Conservation (phyloP, 2,329 filamentous ascomycete species). For the Amauroascus niger region DNA sequence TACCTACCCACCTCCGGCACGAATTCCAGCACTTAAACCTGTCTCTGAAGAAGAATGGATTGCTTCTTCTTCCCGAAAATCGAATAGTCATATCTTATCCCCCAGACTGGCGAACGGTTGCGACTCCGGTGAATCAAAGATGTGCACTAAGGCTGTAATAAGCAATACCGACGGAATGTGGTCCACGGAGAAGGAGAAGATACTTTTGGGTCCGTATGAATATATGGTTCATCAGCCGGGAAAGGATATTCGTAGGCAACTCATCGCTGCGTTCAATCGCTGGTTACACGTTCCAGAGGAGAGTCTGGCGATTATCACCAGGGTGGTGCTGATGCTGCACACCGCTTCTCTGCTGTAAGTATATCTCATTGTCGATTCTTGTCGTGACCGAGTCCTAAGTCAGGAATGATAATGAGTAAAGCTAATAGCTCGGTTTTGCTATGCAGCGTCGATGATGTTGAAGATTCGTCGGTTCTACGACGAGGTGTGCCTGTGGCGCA, state of each 20-base stretch:
- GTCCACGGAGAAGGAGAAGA: slow-evolving; percentile 65
- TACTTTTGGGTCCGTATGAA: slow-evolving; percentile 68
- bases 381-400: not conserved
- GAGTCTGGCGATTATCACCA: slow-evolving; percentile 27
- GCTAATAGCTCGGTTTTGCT: slow-evolving; percentile 2
- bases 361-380: slow-evolving; percentile 20
- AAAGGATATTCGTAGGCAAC: slow-evolving; percentile 31
- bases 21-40: slow-evolving; percentile 40
- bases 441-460: slow-evolving; percentile 36
- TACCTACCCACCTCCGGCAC: slow-evolving; percentile 18
- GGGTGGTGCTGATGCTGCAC: slow-evolving; percentile 31
- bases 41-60: slow-evolving; percentile 56
- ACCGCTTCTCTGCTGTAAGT: slow-evolving; percentile 33
- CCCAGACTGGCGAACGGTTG: not conserved
- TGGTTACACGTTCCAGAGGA: slow-evolving; percentile 30
- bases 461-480: slow-evolving; percentile 36
- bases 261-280: slow-evolving; percentile 33
- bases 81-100: slow-evolving; percentile 16
- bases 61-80: slow-evolving; percentile 31
- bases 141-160: slow-evolving; percentile 7
- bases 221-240: slow-evolving; percentile 71
- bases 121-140: not conserved
- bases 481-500: slow-evolving; percentile 37
- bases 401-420: not conserved
- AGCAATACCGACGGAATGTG: slow-evolving; percentile 37